Conservation (phyloP, 2,329 filamentous ascomycete species). For the Ophiostoma sp. region DNA sequence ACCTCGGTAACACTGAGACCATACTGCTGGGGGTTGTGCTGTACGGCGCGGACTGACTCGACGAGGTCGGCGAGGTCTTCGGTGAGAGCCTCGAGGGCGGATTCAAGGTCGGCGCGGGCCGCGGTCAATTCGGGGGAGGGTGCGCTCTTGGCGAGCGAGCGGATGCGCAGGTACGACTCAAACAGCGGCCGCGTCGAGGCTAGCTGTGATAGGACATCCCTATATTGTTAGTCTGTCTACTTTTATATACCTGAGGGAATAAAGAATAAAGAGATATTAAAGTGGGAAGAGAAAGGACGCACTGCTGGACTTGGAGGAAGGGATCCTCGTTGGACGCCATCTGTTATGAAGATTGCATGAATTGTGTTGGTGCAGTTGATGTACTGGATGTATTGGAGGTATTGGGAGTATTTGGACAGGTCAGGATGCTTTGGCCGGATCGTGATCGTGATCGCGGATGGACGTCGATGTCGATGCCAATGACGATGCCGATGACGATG, state of each 20-base stretch:
- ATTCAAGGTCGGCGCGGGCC: constrained; percentile 64
- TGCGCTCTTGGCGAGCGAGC: constrained; percentile 57
- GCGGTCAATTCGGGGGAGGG: constrained; percentile 79
- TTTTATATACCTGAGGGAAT: not conserved
- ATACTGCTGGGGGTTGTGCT: constrained; percentile 80
- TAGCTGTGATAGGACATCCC: constrained; percentile 83
- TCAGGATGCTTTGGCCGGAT: no score
- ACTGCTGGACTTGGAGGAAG: constrained; percentile 69
- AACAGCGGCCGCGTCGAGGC: constrained; percentile 78
- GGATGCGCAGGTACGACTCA: constrained; percentile 91
- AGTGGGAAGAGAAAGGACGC: constrained; percentile 24
- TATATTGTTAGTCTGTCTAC: constrained; percentile 35
- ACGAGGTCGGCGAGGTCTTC: constrained; percentile 86
- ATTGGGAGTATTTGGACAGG: no score
- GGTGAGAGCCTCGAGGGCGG: constrained; percentile 61
- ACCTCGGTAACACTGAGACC: constrained; percentile 82
- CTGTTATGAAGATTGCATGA: constrained; percentile 33
- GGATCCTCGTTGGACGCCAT: constrained; percentile 67
- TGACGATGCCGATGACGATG: not conserved
- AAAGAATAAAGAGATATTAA: not conserved
- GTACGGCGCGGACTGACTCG: constrained; percentile 79
- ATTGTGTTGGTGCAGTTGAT: no score
- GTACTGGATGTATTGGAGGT: no score
- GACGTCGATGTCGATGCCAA: no score
- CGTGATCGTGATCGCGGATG: no score